These are phyloP conservation scores for Apiotrichum akiyoshidainum DNA, from an alignment of 1,284 basidiomycete genomes.

Conservation along the genomic window DNA sequence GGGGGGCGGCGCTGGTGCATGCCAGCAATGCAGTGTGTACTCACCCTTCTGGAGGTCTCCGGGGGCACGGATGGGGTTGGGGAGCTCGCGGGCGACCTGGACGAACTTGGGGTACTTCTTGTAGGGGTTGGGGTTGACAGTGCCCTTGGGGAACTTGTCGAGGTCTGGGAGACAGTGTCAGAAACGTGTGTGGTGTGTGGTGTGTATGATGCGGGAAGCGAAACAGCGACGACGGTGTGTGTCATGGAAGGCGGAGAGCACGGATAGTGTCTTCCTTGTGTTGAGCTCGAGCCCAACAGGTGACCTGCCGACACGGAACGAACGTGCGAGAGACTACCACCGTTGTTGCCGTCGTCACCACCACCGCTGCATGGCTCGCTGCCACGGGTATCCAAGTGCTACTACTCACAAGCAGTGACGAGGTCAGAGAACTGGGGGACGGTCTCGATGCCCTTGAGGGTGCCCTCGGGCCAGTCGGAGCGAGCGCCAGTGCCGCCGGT, in stretches of 20 bases:
- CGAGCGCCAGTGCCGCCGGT: conserved; percentile 50
- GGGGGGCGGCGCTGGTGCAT: no score
- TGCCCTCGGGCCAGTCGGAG: conserved; percentile 40
- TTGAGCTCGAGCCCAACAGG: no score
- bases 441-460: conserved; percentile 42
- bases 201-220: neutral
- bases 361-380: neutral
- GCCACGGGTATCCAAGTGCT: no score
- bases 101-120: conserved; percentile 50
- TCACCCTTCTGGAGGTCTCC: conserved; percentile 48
- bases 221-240: no score
- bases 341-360: no score
- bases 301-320: no score
- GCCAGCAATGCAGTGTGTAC: conserved; percentile 6
- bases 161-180: conserved; percentile 16
- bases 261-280: no score
- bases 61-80: conserved; percentile 41
- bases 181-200: neutral
- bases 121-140: conserved; percentile 43
- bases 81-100: conserved; percentile 37
- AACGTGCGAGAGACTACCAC: no score
- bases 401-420: conserved; percentile 44
- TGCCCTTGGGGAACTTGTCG: conserved; percentile 30
- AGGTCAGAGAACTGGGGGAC: conserved; percentile 42
- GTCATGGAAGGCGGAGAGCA: no score